A percentile compares a stretch with the other conserved stretches of the same genome.
These are phyloP conservation scores for Fusarium domesticum DNA, from an alignment of 2,329 filamentous ascomycete genomes.

Conservation along the genomic window DNA sequence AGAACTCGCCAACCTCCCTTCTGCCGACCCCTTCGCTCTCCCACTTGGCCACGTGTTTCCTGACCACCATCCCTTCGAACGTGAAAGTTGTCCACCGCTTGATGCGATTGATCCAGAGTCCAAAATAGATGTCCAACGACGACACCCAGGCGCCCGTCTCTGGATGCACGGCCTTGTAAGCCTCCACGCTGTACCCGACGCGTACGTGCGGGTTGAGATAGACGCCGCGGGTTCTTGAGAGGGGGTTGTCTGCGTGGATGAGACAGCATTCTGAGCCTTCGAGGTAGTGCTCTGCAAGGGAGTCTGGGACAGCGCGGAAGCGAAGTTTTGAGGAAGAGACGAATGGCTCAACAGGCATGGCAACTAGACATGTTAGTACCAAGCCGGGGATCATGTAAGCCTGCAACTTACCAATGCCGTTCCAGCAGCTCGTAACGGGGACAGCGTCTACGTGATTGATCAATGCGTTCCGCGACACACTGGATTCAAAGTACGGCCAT, in stretches of 20 bases:
- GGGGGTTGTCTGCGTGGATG: slow-evolving; percentile 68
- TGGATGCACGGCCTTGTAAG: slow-evolving; percentile 50
- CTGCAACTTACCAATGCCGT: slow-evolving; percentile 38
- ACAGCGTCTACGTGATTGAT: slow-evolving; percentile 46
- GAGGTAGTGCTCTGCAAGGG: slow-evolving; percentile 59
- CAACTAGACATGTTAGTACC: slow-evolving; percentile 31
- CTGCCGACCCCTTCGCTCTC: slow-evolving; percentile 35
- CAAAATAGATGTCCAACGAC: slow-evolving; percentile 46
- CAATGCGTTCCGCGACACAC: slow-evolving; percentile 51
- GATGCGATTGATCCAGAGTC: slow-evolving; percentile 58
- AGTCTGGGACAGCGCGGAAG: slow-evolving; percentile 65
- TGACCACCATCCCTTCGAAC: slow-evolving; percentile 35
- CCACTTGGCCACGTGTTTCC: slow-evolving; percentile 39
- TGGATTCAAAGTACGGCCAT: slow-evolving; percentile 58
- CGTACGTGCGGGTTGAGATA: slow-evolving; percentile 68
- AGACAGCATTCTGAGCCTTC: slow-evolving; percentile 81
- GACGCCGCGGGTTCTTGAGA: slow-evolving; percentile 52
- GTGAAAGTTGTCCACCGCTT: slow-evolving; percentile 40
- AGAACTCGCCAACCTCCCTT: slow-evolving; percentile 47
- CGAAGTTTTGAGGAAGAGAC: slow-evolving; percentile 44
- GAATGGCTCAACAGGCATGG: slow-evolving; percentile 55
- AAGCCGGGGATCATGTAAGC: not conserved
- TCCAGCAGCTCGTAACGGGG: slow-evolving; percentile 46
- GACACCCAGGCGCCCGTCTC: slow-evolving; percentile 44
- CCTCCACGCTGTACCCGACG: slow-evolving; percentile 58